phyloP scores from a whole-genome alignment of 257 asterid genomes.

The Salvia miltiorrhiza region DNA sequence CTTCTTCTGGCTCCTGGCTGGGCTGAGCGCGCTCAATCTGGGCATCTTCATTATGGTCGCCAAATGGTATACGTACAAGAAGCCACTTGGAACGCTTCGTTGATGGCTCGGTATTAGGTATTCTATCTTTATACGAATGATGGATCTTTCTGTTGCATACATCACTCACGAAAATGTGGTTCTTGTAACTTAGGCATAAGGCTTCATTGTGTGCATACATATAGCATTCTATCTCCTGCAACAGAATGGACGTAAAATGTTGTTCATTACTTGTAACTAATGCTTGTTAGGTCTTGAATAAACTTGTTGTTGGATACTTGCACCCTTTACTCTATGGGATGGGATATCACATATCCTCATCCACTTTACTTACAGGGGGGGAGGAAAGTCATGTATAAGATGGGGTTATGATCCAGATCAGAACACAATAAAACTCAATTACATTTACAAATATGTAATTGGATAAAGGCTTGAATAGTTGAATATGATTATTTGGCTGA shows the following conservation, averaged over 20 bases:
- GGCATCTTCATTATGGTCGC: conserved; percentile 49
- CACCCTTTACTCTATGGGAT: no score
- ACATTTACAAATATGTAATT: no score
- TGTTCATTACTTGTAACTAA: neutral
- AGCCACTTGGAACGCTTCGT: conserved; percentile 53
- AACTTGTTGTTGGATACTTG: no score
- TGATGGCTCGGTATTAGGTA: conserved; percentile 1
- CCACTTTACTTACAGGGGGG: no score
- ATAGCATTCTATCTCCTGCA: neutral
- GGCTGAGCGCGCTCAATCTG: conserved; percentile 53
- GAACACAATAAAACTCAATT: no score
- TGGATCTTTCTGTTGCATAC: neutral
- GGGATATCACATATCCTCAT: no score
- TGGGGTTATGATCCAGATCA: no score
- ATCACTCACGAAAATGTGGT: neutral
- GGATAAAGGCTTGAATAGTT: no score
- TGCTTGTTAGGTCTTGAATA: neutral
- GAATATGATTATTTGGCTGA: no score
- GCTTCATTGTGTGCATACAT: neutral
- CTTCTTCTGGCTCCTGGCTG: conserved; percentile 61
- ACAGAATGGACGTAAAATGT: neutral
- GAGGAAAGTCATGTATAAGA: no score
- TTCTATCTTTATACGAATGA: neutral
- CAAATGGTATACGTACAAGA: conserved; percentile 65
- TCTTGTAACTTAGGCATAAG: neutral